Percentiles rank a stretch among this genome's conserved stretches.
Conservation (phyloP, 352 stramenopile genomes). For the Pythium aristosporum region DNA sequence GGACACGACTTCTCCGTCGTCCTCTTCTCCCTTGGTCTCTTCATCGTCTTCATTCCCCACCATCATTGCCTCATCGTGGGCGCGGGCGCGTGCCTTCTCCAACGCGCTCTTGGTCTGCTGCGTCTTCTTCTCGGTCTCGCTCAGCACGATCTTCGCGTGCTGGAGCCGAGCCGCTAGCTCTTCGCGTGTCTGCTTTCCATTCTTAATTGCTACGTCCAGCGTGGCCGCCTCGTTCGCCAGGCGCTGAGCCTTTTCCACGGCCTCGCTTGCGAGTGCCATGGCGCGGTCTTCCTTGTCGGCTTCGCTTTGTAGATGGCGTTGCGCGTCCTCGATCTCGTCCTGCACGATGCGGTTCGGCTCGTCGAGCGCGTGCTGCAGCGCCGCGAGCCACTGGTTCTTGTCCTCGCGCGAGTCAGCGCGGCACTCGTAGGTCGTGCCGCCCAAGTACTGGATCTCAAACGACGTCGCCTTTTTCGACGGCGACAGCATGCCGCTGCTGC, state of each 20-base stretch:
- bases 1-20: constrained; percentile 9
- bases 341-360: constrained; percentile 70
- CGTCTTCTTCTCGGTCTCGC: constrained; percentile 29
- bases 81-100: constrained; percentile 32
- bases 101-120: constrained; percentile 32
- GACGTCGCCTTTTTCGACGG: constrained; percentile 33
- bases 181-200: constrained; percentile 28
- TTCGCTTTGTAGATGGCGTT: constrained; percentile 47
- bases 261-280: constrained; percentile 45
- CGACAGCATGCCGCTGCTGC: constrained; percentile 13
- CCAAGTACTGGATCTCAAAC: constrained; percentile 40
- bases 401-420: constrained; percentile 53
- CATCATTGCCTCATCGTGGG: constrained; percentile 33
- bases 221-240: constrained; percentile 32
- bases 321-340: constrained; percentile 74
- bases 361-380: constrained; percentile 62
- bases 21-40: constrained; percentile 13
- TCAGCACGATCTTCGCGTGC: constrained; percentile 28
- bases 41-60: constrained; percentile 3
- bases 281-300: constrained; percentile 38
- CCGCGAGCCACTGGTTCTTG: constrained; percentile 55
- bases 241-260: constrained; percentile 38
- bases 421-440: constrained; percentile 52
- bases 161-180: constrained; percentile 36
- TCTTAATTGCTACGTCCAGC: constrained; percentile 34